A percentile compares a stretch with the other conserved stretches of the same genome.
phyloP scores from a whole-genome alignment of 352 stramenopile genomes.

The Pythium periplocum region DNA sequence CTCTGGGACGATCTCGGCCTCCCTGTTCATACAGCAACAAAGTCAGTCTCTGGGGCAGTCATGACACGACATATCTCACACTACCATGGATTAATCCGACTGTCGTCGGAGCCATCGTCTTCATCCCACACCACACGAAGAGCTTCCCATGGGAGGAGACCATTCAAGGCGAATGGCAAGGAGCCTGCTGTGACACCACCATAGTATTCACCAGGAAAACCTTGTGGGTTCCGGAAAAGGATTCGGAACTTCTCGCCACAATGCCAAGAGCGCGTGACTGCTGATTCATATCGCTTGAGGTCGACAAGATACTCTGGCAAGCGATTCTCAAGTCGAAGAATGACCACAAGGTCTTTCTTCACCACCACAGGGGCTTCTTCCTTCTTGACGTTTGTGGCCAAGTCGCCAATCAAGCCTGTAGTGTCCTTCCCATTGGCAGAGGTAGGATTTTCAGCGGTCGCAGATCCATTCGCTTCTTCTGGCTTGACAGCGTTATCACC shows the following conservation, averaged over 20 bases:
- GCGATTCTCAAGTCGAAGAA: slow-evolving; percentile 80
- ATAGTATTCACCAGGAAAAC: slow-evolving; percentile 69
- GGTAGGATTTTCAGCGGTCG: slow-evolving; percentile 2
- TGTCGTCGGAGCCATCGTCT: slow-evolving; percentile 78
- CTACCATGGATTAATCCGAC: slow-evolving; percentile 82
- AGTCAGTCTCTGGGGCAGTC: not conserved
- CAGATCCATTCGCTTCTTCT: not conserved
- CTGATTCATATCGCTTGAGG: slow-evolving; percentile 54
- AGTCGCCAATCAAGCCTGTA: not conserved
- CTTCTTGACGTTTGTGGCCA: slow-evolving; percentile 1
- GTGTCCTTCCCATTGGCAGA: slow-evolving; percentile 1
- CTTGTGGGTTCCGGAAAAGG: slow-evolving; percentile 67
- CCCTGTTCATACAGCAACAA: slow-evolving; percentile 26
- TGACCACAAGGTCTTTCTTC: slow-evolving; percentile 31
- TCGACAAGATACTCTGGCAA: slow-evolving; percentile 73
- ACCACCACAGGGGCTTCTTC: not conserved
- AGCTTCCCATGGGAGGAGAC: slow-evolving; percentile 75
- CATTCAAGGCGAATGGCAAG: slow-evolving; percentile 48
- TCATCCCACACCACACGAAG: slow-evolving; percentile 81
- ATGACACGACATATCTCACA: slow-evolving; percentile 3
- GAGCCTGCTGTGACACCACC: slow-evolving; percentile 57
- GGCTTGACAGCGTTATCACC: slow-evolving; percentile 8
- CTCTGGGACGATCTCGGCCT: slow-evolving; percentile 38
- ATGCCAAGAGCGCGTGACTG: slow-evolving; percentile 47
- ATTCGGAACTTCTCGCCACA: slow-evolving; percentile 75